Evolutionary conservation across 1,284 basidiomycete species (phyloP), one percentile per base, ranked within the genome.

Genomic region (Gomphus bonarii): DNA sequence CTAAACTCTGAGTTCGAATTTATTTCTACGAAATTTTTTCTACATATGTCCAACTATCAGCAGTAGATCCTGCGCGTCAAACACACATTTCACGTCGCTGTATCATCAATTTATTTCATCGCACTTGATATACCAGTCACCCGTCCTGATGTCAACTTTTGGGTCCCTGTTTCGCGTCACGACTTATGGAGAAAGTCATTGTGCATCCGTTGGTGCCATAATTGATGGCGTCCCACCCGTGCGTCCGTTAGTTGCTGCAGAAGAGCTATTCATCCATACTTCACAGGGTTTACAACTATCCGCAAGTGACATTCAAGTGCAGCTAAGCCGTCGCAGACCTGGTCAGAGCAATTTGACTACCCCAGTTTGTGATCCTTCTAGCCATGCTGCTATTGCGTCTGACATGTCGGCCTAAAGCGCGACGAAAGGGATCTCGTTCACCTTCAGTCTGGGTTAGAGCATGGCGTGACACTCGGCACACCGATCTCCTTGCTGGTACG

Each of bases 141-240:
- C 16, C n/a, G 38, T 18, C 12, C 25, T 28, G 46, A 98, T 98
- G 95, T 97, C 93, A 38, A 90, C 93, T 48, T 98, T 91, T 70
- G 97, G 95, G 47, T 81, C 77, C 20, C 73, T 89, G 51, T 99
- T 91, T 77, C 83, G 93, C 55, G 95, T 99, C 43, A 95, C 95
- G 59, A 99, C 97, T 61, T 99, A 91, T 69, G 97, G 97, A 63
- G 97, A 99, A 76, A 93, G 89, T 60, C 97, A 99, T 69, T 98
- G 97, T 71, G 84, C 91, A 59, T 95, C 92, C 3, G 95, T 99
- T 38, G 97, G 97, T 36, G 93, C 91, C 60, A 98, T 99, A 73
- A 86, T 99, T 66, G 97, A 98, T 69, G 95, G 95, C 49, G 91
- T 92, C 63, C 95, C 97, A 55, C 95, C 97, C 40, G 91, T 94